Evolutionary conservation across 192 early-diverging fungal species (phyloP), one percentile per base, ranked within the genome.

Genomic region (Gaertneriomyces semiglobifer): DNA sequence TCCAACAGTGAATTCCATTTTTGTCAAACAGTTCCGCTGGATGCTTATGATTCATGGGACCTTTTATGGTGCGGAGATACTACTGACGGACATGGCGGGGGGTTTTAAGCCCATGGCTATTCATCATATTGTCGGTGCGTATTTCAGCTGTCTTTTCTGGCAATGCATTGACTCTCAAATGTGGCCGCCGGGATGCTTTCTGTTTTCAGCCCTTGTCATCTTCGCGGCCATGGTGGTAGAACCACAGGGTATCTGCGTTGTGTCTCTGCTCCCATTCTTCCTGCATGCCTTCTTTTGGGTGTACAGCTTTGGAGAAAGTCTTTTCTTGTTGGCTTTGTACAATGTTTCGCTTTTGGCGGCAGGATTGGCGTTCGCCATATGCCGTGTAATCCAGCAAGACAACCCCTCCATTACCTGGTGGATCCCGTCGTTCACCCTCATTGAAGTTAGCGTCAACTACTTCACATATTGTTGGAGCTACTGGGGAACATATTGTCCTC

Each of bases 381-480:
- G 25, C 25, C 25, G 25, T 2, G 39, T 38, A 9, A 38, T 33
- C 38, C 20, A 39, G 39, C 14, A 5, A 57, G 38, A 57, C 2
- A 20, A 1, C 1, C 16, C 25, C 8, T 39, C 55, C 18, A 57
- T 57, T 14, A 33, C 16, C 12, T 57, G 55, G 55, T 16, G 55
- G 12, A 12, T 57, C 20, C 55, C 55, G 33, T 4, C 12, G 2
- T 38, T 57, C 12, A 38, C 16, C 38, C 18, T 57, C 16, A 12
- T 57, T 57, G 55, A 57, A 57, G 55, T 57, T 14, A 39, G 55
- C 12, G 55, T 57, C 20, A 57, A 57, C 39, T 16, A 16, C 20
- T 57, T 57, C 55, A 57, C 55, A 12, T 57, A 57, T 57, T 57
- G 55, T 9, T 57, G 55, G 55, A 57, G 55, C 8, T 57, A 57